A percentile compares a stretch with the other conserved stretches of the same genome.
Conservation (phyloP, 169 alveolate genomes). For the Plasmodium malariae region DNA sequence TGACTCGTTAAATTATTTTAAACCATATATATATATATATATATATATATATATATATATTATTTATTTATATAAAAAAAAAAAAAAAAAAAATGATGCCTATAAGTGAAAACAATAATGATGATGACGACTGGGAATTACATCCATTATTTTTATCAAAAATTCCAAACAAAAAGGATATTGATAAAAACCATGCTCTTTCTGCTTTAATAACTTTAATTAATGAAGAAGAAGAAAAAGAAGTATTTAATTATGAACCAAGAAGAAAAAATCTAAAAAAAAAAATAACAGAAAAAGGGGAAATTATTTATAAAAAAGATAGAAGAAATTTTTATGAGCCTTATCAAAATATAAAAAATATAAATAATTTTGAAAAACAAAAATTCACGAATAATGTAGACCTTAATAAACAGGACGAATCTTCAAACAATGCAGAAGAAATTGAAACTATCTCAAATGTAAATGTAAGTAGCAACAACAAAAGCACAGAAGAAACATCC, state of each 20-base stretch:
- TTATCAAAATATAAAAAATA: slow-evolving; percentile 25
- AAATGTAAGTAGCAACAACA: background rate
- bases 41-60: no score
- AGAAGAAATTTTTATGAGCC: slow-evolving; percentile 71
- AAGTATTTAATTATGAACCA: slow-evolving; percentile 66
- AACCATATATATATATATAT: no score
- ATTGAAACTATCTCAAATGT: background rate
- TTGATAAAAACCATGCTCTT: slow-evolving; percentile 68
- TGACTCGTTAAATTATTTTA: slow-evolving; percentile 13
- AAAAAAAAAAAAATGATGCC: slow-evolving; percentile 38
- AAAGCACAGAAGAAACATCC: slow-evolving; percentile 40
- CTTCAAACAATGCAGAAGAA: slow-evolving; percentile 3
- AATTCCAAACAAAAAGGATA: slow-evolving; percentile 74
- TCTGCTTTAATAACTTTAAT: slow-evolving; percentile 68
- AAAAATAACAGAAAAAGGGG: slow-evolving; percentile 69
- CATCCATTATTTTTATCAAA: slow-evolving; percentile 76
- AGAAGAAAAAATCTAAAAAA: slow-evolving; percentile 74
- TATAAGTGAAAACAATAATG: slow-evolving; percentile 1
- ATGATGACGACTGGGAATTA: slow-evolving; percentile 74
- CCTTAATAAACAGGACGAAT: slow-evolving; percentile 1
- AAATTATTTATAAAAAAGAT: slow-evolving; percentile 62
- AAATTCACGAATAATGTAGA: background rate
- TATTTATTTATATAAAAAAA: no score
- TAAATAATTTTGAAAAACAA: slow-evolving; percentile 17
- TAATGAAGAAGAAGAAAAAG: slow-evolving; percentile 76